Evolutionary conservation across 768 basidiomycete genomes (phyloP).

Genomic region (Leccinum boreale): DNA sequence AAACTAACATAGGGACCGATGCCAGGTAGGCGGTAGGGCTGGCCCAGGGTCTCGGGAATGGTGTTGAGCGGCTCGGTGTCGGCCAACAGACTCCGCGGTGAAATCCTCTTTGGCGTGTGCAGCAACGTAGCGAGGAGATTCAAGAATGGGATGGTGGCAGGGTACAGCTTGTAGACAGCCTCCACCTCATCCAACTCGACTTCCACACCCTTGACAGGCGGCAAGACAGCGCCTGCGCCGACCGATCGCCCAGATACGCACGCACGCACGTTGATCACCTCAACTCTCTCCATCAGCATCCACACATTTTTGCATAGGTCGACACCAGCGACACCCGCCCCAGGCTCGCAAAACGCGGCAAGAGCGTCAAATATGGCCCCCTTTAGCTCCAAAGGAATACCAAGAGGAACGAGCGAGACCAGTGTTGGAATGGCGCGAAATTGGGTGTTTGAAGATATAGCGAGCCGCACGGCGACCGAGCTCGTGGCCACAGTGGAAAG

Average conservation of each 20-base stretch:
- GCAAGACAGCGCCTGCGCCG: conserved; percentile 35
- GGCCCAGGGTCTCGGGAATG: conserved; percentile 76
- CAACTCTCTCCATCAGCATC: conserved; percentile 79
- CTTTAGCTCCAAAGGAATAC: conserved; percentile 88
- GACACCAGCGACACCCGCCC: conserved; percentile 66
- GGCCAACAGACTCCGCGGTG: conserved; percentile 54
- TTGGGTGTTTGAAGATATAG: conserved; percentile 70
- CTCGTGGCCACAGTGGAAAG: conserved; percentile 70
- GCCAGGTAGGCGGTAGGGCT: conserved; percentile 79
- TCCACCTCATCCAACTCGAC: conserved; percentile 89
- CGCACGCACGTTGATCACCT: conserved; percentile 74
- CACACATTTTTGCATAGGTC: conserved; percentile 83
- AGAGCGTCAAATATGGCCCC: conserved; percentile 80
- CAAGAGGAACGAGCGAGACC: conserved; percentile 71
- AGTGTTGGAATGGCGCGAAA: conserved; percentile 82
- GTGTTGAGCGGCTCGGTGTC: conserved; percentile 66
- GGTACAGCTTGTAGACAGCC: conserved; percentile 72
- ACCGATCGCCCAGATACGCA: conserved; percentile 28
- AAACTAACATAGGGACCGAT: conserved; percentile 80
- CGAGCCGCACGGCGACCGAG: conserved; percentile 75
- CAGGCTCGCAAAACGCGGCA: conserved; percentile 79
- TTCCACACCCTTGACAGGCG: conserved; percentile 74
- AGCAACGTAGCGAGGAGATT: conserved; percentile 78
- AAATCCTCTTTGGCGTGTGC: conserved; percentile 74
- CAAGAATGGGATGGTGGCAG: conserved; percentile 86